Evolutionary conservation across 139 green algal species (phyloP).

Genomic region (Chlamydomonas sphaeroides): DNA sequence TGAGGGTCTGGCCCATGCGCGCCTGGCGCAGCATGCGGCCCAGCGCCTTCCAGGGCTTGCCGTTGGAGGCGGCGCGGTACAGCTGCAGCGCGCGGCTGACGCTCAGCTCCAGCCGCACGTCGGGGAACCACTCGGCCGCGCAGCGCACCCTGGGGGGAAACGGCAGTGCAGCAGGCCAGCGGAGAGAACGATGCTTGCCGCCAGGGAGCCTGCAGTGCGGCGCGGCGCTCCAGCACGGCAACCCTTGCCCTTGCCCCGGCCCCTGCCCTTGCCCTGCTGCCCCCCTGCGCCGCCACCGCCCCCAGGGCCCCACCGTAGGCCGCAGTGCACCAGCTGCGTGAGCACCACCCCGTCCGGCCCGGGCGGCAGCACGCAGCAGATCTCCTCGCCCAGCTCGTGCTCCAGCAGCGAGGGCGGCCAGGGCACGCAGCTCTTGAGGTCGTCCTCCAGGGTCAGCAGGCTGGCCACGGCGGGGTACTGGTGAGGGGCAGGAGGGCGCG

Average conservation of each 20-base stretch:
- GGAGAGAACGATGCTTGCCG: no score
- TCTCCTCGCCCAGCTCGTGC: slow-evolving; percentile 32
- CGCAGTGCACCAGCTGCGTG: slow-evolving; percentile 28
- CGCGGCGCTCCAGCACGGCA: background rate
- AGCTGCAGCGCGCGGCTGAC: slow-evolving; percentile 12
- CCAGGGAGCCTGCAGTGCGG: background rate
- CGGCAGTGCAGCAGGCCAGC: background rate
- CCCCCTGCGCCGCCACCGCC: background rate
- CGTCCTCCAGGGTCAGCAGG: slow-evolving; percentile 29
- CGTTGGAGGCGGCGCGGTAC: background rate
- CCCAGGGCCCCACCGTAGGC: slow-evolving; percentile 2
- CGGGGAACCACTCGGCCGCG: slow-evolving; percentile 21
- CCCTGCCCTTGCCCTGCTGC: background rate
- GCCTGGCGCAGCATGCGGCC: slow-evolving; percentile 20
- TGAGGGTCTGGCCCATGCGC: slow-evolving; percentile 18
- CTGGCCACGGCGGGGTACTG: slow-evolving; percentile 17
- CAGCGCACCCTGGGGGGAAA: background rate
- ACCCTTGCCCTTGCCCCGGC: no score
- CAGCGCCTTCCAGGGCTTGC: slow-evolving; percentile 31
- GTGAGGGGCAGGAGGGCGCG: no score
- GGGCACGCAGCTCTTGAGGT: slow-evolving; percentile 2
- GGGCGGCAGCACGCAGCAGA: slow-evolving; percentile 24
- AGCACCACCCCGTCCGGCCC: slow-evolving; percentile 13
- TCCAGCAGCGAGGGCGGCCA: slow-evolving; percentile 20
- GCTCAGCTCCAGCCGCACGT: slow-evolving; percentile 25